Evolutionary conservation across 2,329 filamentous ascomycete genomes (phyloP).

Genomic region (Colletotrichum kahawae): DNA sequence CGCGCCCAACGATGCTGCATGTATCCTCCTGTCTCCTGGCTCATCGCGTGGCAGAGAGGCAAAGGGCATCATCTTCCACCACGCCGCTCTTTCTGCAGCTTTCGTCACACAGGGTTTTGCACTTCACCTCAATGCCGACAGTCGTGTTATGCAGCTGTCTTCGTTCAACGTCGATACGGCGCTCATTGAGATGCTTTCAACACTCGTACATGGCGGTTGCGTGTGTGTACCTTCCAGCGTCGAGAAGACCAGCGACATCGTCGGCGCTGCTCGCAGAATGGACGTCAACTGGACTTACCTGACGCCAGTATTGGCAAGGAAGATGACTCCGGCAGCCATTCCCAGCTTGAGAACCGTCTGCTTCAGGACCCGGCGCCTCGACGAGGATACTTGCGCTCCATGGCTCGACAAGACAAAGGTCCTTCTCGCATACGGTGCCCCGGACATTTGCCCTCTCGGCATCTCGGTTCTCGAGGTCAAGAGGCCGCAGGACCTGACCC

Average conservation of each 20-base stretch:
- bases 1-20: constrained; percentile 56
- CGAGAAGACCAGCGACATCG: constrained; percentile 54
- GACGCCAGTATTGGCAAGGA: constrained; percentile 63
- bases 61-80: constrained; percentile 67
- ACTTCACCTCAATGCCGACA: constrained; percentile 52
- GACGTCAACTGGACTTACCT: constrained; percentile 58
- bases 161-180: constrained; percentile 59
- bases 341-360: constrained; percentile 46
- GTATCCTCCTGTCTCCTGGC: constrained; percentile 65
- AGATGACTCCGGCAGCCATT: constrained; percentile 40
- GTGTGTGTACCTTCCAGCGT: constrained; percentile 61
- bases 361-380: constrained; percentile 54
- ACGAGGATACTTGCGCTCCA: constrained; percentile 51
- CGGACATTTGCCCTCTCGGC: constrained; percentile 56
- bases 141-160: constrained; percentile 62
- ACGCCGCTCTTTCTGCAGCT: constrained; percentile 60
- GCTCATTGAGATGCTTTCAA: constrained; percentile 55
- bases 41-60: constrained; percentile 55
- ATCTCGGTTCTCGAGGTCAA: constrained; percentile 52
- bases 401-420: constrained; percentile 52
- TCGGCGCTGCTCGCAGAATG: constrained; percentile 54
- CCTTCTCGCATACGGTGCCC: constrained; percentile 55
- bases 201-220: constrained; percentile 61
- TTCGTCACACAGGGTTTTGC: constrained; percentile 55
- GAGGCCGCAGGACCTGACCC: constrained; percentile 38